Evolutionary conservation across 1,284 basidiomycete species (phyloP).

Genomic region (Wallemia hederae): DNA sequence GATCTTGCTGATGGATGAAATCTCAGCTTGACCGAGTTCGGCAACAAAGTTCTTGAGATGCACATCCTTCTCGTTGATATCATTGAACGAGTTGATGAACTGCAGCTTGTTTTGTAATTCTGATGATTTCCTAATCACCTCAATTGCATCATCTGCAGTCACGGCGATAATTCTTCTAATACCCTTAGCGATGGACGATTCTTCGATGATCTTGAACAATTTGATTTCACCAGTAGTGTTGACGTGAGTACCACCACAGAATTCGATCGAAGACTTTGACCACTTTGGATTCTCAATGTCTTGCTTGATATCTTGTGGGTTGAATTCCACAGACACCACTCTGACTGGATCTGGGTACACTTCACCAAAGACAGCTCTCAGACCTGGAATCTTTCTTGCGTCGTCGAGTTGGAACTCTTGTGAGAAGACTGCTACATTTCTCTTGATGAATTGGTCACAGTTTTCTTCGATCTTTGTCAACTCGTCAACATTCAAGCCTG

Average conservation of each 20-base stretch:
- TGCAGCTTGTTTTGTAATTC: conserved; percentile 35
- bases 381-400: conserved; percentile 64
- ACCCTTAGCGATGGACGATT: conserved; percentile 91
- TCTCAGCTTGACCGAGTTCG: conserved; percentile 21
- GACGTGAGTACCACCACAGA: conserved; percentile 96
- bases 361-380: conserved; percentile 92
- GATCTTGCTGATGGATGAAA: conserved; percentile 31
- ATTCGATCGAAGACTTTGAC: conserved; percentile 70
- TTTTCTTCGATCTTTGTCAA: conserved; percentile 56
- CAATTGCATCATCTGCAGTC: conserved; percentile 72
- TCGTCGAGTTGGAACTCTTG: conserved; percentile 57
- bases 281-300: conserved; percentile 73
- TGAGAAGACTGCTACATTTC: conserved; percentile 61
- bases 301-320: conserved; percentile 53
- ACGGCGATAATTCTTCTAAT: conserved; percentile 82
- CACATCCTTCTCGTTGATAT: conserved; percentile 52
- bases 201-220: conserved; percentile 75
- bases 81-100: conserved; percentile 31
- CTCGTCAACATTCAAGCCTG: conserved; percentile 43
- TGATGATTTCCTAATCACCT: conserved; percentile 41
- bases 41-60: conserved; percentile 51
- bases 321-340: conserved; percentile 67
- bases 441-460: conserved; percentile 64
- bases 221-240: conserved; percentile 85
- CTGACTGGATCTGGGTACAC: conserved; percentile 91